phyloP scores from a whole-genome alignment of 345 rosid genomes.

The Aquilaria sinensis region DNA sequence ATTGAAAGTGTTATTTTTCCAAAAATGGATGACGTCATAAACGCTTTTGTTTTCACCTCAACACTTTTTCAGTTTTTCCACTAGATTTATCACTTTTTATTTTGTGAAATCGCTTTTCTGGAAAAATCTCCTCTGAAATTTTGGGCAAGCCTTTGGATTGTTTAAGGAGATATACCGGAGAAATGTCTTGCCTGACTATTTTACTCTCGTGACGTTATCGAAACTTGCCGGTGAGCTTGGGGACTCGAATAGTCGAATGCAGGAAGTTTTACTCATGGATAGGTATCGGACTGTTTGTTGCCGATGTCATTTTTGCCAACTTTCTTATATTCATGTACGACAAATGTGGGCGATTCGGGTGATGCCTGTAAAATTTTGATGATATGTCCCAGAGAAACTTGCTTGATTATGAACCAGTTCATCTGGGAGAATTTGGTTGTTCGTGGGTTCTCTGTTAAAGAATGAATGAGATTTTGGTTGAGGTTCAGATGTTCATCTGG shows the following conservation, averaged over 20 bases:
- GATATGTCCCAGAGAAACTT: constrained; percentile 46
- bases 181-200: constrained; percentile 40
- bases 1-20: too few species aligned
- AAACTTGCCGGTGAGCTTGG: constrained; percentile 38
- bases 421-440: constrained; percentile 22
- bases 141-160: constrained; percentile 27
- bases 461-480: constrained; percentile 23
- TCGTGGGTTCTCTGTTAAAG: constrained; percentile 16
- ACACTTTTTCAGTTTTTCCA: too few species aligned
- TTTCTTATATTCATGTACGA: constrained; percentile 56
- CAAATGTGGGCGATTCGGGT: constrained; percentile 26
- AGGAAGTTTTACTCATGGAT: constrained; percentile 42
- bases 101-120: too few species aligned
- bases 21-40: too few species aligned
- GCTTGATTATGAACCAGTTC: constrained; percentile 36
- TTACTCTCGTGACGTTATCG: constrained; percentile 35
- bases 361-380: constrained; percentile 32
- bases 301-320: constrained; percentile 40
- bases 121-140: too few species aligned
- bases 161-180: constrained; percentile 29
- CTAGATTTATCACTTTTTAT: too few species aligned
- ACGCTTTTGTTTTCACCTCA: too few species aligned
- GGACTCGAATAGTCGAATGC: constrained; percentile 18
- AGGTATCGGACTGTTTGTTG: constrained; percentile 25
- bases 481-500: constrained; percentile 39